A percentile compares a stretch with the other conserved stretches of the same genome.
phyloP scores from a whole-genome alignment of 805 yeast species.

The Starmerella stigmatis region DNA sequence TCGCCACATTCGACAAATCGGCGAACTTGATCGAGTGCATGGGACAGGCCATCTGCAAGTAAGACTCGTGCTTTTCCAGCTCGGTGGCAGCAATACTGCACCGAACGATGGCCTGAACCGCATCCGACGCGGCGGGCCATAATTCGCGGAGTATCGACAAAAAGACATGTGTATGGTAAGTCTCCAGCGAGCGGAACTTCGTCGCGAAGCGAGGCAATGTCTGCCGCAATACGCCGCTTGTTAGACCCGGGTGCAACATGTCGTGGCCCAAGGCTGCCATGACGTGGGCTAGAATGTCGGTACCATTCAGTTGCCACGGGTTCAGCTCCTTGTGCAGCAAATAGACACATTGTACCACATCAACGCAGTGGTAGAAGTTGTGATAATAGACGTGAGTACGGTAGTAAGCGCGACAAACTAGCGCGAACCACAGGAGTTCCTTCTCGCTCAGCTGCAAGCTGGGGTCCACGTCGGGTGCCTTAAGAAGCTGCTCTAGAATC shows the following conservation, averaged over 20 bases:
- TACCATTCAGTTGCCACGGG: slow-evolving; percentile 23
- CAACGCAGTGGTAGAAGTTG: slow-evolving; percentile 90
- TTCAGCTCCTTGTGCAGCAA: slow-evolving; percentile 20
- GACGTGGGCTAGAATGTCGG: slow-evolving; percentile 49
- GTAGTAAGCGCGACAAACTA: slow-evolving; percentile 66
- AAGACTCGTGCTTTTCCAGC: slow-evolving; percentile 72
- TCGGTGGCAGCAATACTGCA: slow-evolving; percentile 66
- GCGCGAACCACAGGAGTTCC: slow-evolving; percentile 48
- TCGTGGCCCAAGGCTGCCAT: slow-evolving; percentile 91
- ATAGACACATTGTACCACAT: slow-evolving; percentile 87
- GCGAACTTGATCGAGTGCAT: slow-evolving; percentile 76
- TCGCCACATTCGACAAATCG: slow-evolving; percentile 84
- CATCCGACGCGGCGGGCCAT: slow-evolving; percentile 33
- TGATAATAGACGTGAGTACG: slow-evolving; percentile 83
- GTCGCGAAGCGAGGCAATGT: slow-evolving; percentile 53
- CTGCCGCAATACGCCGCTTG: slow-evolving; percentile 57
- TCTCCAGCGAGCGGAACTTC: slow-evolving; percentile 61
- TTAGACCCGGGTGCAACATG: slow-evolving; percentile 94
- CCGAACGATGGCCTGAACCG: slow-evolving; percentile 17
- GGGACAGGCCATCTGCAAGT: slow-evolving; percentile 1
- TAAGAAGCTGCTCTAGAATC: slow-evolving; percentile 40
- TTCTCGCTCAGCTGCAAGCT: slow-evolving; percentile 31
- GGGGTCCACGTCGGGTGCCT: slow-evolving; percentile 19
- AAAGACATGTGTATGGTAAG: slow-evolving; percentile 66
- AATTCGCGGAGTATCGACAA: slow-evolving; percentile 40